Conservation (phyloP, 176 grass and related monocot species). For the Phoenix dactylifera region DNA sequence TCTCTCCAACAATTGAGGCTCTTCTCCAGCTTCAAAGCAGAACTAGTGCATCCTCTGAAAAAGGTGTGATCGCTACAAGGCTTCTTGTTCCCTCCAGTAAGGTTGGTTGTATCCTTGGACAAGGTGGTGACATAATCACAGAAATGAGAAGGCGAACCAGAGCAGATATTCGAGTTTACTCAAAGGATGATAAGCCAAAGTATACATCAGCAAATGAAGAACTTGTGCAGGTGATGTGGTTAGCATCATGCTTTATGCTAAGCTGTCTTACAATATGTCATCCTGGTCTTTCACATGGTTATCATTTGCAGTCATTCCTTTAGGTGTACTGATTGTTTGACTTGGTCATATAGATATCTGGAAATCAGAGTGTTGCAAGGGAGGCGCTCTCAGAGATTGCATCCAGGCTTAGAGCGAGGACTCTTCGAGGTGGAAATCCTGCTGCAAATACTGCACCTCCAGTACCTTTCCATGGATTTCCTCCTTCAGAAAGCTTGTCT, state of each 20-base stretch:
- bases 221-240: slow-evolving; percentile 72
- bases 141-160: slow-evolving; percentile 89
- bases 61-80: slow-evolving; percentile 52
- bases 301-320: background rate
- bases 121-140: slow-evolving; percentile 84
- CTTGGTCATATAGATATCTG: slow-evolving; percentile 46
- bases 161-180: slow-evolving; percentile 87
- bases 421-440: slow-evolving; percentile 37
- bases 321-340: slow-evolving; percentile 19
- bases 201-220: slow-evolving; percentile 79
- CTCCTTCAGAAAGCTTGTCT: slow-evolving; percentile 29
- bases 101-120: slow-evolving; percentile 91
- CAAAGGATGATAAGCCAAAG: slow-evolving; percentile 79
- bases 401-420: slow-evolving; percentile 68
- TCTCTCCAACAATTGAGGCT: slow-evolving; percentile 84
- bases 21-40: slow-evolving; percentile 73
- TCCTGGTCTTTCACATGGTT: background rate
- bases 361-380: slow-evolving; percentile 40
- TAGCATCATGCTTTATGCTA: too few relatives aligned
- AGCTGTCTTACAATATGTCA: too few relatives aligned
- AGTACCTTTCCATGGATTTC: slow-evolving; percentile 40
- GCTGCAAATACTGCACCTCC: slow-evolving; percentile 29
- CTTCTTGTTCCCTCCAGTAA: slow-evolving; percentile 89
- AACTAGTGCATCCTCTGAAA: slow-evolving; percentile 60
- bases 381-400: slow-evolving; percentile 60